phyloP scores from a whole-genome alignment of 169 alveolate genomes.

The Amoebophrya sp. region DNA sequence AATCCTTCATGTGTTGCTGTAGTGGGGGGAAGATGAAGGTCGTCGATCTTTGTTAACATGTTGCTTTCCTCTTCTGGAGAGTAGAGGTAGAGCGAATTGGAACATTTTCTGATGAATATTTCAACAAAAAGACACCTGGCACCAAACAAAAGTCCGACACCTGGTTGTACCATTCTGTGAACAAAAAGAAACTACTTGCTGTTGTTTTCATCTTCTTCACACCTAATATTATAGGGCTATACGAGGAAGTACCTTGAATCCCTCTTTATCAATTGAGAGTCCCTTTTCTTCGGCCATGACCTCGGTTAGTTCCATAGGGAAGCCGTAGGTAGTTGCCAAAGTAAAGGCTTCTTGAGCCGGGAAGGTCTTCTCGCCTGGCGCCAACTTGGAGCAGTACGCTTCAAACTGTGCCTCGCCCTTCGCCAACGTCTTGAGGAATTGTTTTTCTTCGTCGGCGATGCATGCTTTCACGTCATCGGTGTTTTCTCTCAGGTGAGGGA shows the following conservation, averaged over 20 bases:
- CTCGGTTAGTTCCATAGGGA: constrained; percentile 84
- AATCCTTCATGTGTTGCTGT: constrained; percentile 42
- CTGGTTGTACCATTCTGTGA: no score
- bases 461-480: constrained; percentile 62
- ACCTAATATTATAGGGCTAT: no score
- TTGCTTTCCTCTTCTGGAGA: no score
- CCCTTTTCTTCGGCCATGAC: constrained; percentile 80
- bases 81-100: no score
- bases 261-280: constrained; percentile 58
- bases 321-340: constrained; percentile 82
- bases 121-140: no score
- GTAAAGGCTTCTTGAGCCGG: constrained; percentile 65
- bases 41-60: no score
- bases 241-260: constrained; percentile 66
- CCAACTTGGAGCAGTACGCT: constrained; percentile 29
- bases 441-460: constrained; percentile 72
- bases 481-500: constrained; percentile 64
- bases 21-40: no score
- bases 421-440: constrained; percentile 71
- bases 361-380: background rate
- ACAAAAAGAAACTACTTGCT: background rate
- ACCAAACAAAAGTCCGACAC: no score
- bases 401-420: constrained; percentile 69
- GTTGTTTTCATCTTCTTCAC: constrained; percentile 23
- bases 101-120: no score